Base-by-base conservation (phyloP, 139 green algal species). In the Yamagishiella unicocca region DNA sequence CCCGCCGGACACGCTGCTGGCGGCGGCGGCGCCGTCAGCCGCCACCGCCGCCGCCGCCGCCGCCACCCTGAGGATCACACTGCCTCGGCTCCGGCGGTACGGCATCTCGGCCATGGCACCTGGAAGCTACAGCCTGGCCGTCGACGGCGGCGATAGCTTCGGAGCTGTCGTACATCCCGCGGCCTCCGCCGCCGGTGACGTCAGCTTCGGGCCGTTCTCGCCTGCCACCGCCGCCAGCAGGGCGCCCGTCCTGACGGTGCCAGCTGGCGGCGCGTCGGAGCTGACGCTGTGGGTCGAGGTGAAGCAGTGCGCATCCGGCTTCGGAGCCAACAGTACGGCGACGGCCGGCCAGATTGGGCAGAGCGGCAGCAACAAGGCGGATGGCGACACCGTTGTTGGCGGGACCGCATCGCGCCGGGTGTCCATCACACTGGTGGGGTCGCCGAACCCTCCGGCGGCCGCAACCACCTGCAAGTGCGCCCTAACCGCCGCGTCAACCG, bases 31-130 rank as follows among this genome's bases (percentile, higher is more conserved):
- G 6, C 25, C 73, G 40, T 38, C 35, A 58, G 37, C 55, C 55
- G 35, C 4, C 71, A 62, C 10, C 42, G 25, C 29, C 70, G 37
- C 40, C 70, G 40, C 38, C 37, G 37, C 6, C 71, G 33, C 42
- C 75, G 53, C 35, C 24, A 29, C 35, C 2, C 53, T 84, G 12
- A 19, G 54, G 5, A 45, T 72, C 24, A 84, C 37, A 10, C 54
- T 84, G 37, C 76, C 54, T 1, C 54, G 54, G 19, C 54, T 84
- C 3, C 1, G 29, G 35, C 35, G 58, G 33, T 84, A 84, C 76
- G 76, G 76, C 54, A 38, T 84, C 0, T 33, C 54, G 24, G 71
- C 54, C 76, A 84, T 84, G 76, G 54, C 76, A 0, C 19, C 76
- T 37, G 76, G 76, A 19, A 54, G 17, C 12, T 84, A 84, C 76